phyloP scores from a whole-genome alignment of 2,329 filamentous ascomycete species.

The Cadophora sp. region DNA sequence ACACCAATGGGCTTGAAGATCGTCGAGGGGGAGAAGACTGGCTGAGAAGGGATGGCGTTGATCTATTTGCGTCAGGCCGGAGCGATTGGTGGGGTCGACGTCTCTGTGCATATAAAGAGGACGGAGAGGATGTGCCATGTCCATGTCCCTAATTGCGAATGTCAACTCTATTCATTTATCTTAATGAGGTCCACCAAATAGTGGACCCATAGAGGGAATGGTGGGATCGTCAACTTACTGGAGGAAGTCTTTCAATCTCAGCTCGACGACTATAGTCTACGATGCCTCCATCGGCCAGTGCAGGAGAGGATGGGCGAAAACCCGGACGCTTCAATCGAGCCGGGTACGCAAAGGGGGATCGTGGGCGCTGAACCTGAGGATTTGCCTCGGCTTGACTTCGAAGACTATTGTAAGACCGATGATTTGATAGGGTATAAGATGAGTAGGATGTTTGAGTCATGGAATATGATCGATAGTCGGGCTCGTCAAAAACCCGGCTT shows the following conservation, averaged over 20 bases:
- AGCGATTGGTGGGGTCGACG: slow-evolving; percentile 38
- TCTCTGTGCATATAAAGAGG: slow-evolving; percentile 41
- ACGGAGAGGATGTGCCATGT: slow-evolving; percentile 40
- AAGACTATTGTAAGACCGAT: slow-evolving; percentile 55
- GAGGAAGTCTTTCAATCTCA: slow-evolving; percentile 41
- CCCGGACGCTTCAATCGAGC: slow-evolving; percentile 62
- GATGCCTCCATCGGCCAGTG: slow-evolving; percentile 43
- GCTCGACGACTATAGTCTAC: slow-evolving; percentile 43
- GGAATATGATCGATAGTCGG: slow-evolving; percentile 58
- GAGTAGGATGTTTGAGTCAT: slow-evolving; percentile 55
- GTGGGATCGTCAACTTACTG: slow-evolving; percentile 34
- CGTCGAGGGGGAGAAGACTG: slow-evolving; percentile 39
- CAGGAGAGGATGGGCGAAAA: slow-evolving; percentile 44
- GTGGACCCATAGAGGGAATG: not conserved
- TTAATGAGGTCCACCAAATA: not conserved
- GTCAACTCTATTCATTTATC: slow-evolving; percentile 10
- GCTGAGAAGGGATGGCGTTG: slow-evolving; percentile 39
- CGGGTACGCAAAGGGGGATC: slow-evolving; percentile 65
- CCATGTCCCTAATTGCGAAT: slow-evolving; percentile 29
- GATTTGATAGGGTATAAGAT: slow-evolving; percentile 50
- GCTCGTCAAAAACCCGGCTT: slow-evolving; percentile 51
- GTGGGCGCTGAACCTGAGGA: slow-evolving; percentile 55
- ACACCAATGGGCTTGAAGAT: slow-evolving; percentile 36
- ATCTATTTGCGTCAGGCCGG: slow-evolving; percentile 40
- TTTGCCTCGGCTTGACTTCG: slow-evolving; percentile 53